These are phyloP conservation scores for Yamadazyma insecticola DNA, from an alignment of 805 yeast genomes.

Conservation along the genomic window DNA sequence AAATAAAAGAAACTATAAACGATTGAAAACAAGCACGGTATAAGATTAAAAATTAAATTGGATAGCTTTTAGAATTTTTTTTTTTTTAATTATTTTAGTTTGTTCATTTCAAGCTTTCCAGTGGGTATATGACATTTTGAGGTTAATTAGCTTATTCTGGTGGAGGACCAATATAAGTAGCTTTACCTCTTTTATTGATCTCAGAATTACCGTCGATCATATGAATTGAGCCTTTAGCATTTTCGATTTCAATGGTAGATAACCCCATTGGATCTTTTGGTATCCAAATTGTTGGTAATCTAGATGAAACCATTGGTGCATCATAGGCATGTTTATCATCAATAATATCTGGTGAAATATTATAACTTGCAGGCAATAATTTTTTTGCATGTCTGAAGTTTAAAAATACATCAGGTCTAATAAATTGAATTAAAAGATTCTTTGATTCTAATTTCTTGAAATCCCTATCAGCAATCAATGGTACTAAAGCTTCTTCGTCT, in stretches of 20 bases:
- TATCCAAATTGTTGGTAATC: slow-evolving; percentile 82
- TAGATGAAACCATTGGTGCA: slow-evolving; percentile 66
- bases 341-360: slow-evolving; percentile 29
- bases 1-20: no score
- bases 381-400: slow-evolving; percentile 34
- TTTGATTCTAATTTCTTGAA: slow-evolving; percentile 24
- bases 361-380: slow-evolving; percentile 31
- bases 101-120: not conserved
- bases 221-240: slow-evolving; percentile 50
- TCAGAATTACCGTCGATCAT: slow-evolving; percentile 67
- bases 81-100: slow-evolving; percentile 1
- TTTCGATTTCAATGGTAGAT: slow-evolving; percentile 54
- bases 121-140: no score
- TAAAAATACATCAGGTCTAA: slow-evolving; percentile 58
- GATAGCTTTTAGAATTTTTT: no score
- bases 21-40: no score
- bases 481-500: slow-evolving; percentile 24
- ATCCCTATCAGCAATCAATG: slow-evolving; percentile 68
- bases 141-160: slow-evolving; percentile 24
- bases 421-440: slow-evolving; percentile 47
- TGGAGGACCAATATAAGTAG: slow-evolving; percentile 23
- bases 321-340: slow-evolving; percentile 65
- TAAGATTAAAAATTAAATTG: no score
- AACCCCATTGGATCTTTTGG: slow-evolving; percentile 88
- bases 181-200: slow-evolving; percentile 36